phyloP scores from a whole-genome alignment of 2,329 filamentous ascomycete species.

The Neofusicoccum sp. region DNA sequence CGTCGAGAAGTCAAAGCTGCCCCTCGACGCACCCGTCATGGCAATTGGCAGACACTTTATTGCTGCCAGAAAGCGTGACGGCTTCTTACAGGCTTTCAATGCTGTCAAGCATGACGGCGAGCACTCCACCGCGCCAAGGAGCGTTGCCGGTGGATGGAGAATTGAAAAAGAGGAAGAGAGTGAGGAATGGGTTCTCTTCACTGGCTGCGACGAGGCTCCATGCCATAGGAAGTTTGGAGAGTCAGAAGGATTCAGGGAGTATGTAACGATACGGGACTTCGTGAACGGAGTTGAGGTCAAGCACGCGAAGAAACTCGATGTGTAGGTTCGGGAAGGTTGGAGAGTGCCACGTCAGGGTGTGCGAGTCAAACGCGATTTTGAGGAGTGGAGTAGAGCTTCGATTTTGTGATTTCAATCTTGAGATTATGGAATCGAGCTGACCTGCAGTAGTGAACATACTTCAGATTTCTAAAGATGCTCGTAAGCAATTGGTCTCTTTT shows the following conservation, averaged over 20 bases:
- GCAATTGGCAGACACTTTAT: conserved; percentile 38
- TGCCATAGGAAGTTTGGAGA: conserved; percentile 37
- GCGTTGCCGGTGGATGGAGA: conserved; percentile 39
- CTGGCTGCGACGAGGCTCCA: conserved; percentile 38
- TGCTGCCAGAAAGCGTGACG: conserved; percentile 22
- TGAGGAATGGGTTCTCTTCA: conserved; percentile 45
- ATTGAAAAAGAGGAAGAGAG: conserved; percentile 36
- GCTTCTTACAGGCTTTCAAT: conserved; percentile 31
- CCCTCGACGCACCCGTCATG: conserved; percentile 31
- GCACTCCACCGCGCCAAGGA: conserved; percentile 28
- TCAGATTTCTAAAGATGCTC: too few relatives aligned
- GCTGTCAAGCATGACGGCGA: conserved; percentile 28
- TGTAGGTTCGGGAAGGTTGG: conserved; percentile 17
- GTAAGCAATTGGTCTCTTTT: too few relatives aligned
- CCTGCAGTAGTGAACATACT: background rate
- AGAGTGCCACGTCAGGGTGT: background rate
- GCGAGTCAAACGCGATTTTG: background rate
- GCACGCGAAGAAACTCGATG: conserved; percentile 26
- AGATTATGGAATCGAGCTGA: background rate
- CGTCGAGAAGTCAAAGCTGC: conserved; percentile 32
- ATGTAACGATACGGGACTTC: conserved; percentile 23
- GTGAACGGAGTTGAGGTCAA: conserved; percentile 27
- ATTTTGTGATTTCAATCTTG: too few relatives aligned
- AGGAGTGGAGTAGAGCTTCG: background rate
- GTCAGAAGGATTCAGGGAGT: conserved; percentile 33